A percentile compares a stretch with the other conserved stretches of the same genome.
Conservation (phyloP, 108 stramenopile species). For the Nitzschia sp. region DNA sequence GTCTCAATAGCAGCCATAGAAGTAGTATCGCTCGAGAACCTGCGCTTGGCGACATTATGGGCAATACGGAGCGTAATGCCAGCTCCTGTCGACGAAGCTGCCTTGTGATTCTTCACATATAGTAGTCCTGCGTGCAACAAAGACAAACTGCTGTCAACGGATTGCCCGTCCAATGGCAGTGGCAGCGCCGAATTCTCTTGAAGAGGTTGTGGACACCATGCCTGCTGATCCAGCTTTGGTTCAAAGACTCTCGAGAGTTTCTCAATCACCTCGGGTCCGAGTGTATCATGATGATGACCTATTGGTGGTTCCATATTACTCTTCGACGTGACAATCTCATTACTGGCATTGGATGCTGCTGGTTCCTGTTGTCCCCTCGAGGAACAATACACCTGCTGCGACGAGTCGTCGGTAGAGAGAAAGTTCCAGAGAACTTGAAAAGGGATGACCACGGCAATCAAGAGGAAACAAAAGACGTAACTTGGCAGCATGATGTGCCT, state of each 20-base stretch:
- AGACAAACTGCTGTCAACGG: not conserved
- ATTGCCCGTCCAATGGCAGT: not conserved
- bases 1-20: not conserved
- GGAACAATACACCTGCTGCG: too few species aligned
- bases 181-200: not conserved
- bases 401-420: not conserved
- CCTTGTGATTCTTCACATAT: slow-evolving; percentile 27
- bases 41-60: slow-evolving; percentile 5
- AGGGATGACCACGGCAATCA: not conserved
- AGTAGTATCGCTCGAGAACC: not conserved
- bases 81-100: slow-evolving; percentile 28
- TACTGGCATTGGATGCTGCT: not conserved
- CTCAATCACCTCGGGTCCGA: too few species aligned
- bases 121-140: slow-evolving; percentile 10
- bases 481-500: not conserved
- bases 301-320: not conserved
- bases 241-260: not conserved
- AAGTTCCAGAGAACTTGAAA: not conserved
- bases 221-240: not conserved
- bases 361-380: not conserved
- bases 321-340: not conserved
- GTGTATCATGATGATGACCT: not conserved
- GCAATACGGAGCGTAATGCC: slow-evolving; percentile 31
- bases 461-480: not conserved
- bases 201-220: not conserved